Evolutionary conservation across 73 alveolate species (phyloP).

Genomic region (Blepharisma japonicum): DNA sequence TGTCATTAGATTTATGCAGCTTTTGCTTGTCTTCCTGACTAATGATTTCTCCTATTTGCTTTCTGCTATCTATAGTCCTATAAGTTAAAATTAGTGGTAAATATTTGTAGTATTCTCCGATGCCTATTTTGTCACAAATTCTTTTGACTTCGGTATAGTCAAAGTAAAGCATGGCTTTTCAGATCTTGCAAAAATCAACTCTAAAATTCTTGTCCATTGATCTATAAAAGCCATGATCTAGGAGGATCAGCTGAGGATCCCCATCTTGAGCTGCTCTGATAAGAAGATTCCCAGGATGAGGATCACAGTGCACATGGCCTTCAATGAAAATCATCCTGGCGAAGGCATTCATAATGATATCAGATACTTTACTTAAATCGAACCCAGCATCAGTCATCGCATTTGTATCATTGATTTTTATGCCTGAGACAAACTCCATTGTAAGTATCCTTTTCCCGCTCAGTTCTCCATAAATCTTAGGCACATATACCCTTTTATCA

Average conservation of each 20-base stretch:
- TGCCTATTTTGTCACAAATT: slow-evolving; percentile 43
- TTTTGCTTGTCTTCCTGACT: not conserved
- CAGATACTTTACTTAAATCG: slow-evolving; percentile 14
- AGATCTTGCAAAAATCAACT: slow-evolving; percentile 42
- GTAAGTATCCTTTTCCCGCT: slow-evolving; percentile 39
- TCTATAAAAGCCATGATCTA: slow-evolving; percentile 69
- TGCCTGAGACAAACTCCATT: slow-evolving; percentile 45
- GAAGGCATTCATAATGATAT: slow-evolving; percentile 31
- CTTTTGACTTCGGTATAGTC: slow-evolving; percentile 40
- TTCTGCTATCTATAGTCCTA: slow-evolving; percentile 54
- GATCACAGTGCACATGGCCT: slow-evolving; percentile 53
- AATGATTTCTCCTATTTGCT: slow-evolving; percentile 24
- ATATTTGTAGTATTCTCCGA: slow-evolving; percentile 59
- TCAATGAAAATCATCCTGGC: slow-evolving; percentile 40
- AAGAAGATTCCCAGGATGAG: slow-evolving; percentile 50
- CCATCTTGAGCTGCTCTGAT: slow-evolving; percentile 37
- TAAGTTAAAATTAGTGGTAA: slow-evolving; percentile 54
- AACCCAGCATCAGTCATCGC: slow-evolving; percentile 7
- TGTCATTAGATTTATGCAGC: not conserved
- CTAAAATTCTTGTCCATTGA: slow-evolving; percentile 44
- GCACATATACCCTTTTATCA: slow-evolving; percentile 38
- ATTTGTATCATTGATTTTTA: slow-evolving; percentile 22
- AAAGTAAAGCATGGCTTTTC: slow-evolving; percentile 57
- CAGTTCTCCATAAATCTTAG: slow-evolving; percentile 19
- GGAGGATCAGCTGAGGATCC: slow-evolving; percentile 45